Base-by-base conservation (phyloP, 2,329 filamentous ascomycete genomes). In the Fusarium pseudograminearum region DNA sequence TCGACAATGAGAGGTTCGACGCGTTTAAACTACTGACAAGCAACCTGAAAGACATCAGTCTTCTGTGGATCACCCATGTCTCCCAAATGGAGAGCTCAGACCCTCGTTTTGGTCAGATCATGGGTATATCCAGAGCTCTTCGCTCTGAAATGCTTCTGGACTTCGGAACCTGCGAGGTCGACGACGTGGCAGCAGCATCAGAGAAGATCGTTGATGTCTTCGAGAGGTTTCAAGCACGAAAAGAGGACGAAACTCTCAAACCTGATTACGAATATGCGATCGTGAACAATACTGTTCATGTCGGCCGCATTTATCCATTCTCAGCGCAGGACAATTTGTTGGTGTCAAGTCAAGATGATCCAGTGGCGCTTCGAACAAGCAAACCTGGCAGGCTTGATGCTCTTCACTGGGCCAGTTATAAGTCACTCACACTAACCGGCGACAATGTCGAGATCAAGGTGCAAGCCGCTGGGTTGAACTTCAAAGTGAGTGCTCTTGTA, bases 241-340 rank as follows among this genome's bases (percentile, higher is more conserved):
- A 38, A 5, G 56, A 59, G 15, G 55, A 44, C 24, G 30, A 54
- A 1, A 14, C 15, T n/a, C 24, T 58, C 20, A 58, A 54, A 3
- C 30, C 47, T 18, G 55, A 58, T 16, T 58, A 54, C 31, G 55
- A 58, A 15, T 58, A 58, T 30, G 24, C 47, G 9, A 28, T 58
- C 5, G 6, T 44, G 1, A 24, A 44, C 4, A 30, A 54, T 8
- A 58, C 22, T 1, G 47, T 54, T 16, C 11, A 58, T 5, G 55
- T 58, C 11, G 30, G 55, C 2, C 38, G 55, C 2, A 54, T 58
- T 7, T 26, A 54, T 18, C 38, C 55, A 12, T 44, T 58, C 9
- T 58, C 55, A 0, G 46, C 46, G 10, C 46, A 57, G n/a, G 36
- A 31, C 3, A 53, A 28, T 41, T 36, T 57, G 9, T 5, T 42